Percentiles rank a stretch among this genome's conserved stretches.
Evolutionary conservation across 2,329 filamentous ascomycete genomes (phyloP).

Genomic region (Fusarium austroafricanum): DNA sequence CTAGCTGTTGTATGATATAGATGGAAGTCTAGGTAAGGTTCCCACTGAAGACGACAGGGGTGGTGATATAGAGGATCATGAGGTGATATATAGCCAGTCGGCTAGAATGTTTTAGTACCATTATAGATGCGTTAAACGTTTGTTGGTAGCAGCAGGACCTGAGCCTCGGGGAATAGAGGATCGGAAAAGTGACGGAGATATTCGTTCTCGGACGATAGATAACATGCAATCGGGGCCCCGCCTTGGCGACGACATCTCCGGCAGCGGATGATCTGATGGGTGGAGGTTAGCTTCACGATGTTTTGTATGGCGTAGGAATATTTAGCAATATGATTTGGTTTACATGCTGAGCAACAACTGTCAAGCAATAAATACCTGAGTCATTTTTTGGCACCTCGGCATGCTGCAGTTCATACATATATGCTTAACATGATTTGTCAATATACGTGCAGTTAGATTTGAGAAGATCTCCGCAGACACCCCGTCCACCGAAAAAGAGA

Average conservation of each 20-base stretch:
- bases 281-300: neutral
- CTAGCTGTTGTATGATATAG: neutral
- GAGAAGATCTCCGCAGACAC: neutral
- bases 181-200: constrained; percentile 19
- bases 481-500: constrained; percentile 3
- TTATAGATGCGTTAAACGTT: neutral
- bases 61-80: neutral
- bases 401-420: neutral
- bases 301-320: neutral
- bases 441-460: no score
- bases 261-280: constrained; percentile 18
- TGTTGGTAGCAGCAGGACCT: neutral
- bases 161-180: neutral
- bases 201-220: constrained; percentile 21
- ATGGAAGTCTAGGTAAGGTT: neutral
- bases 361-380: neutral
- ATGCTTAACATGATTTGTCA: neutral
- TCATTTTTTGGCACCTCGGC: neutral
- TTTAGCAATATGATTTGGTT: neutral
- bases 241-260: constrained; percentile 28
- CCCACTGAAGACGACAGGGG: neutral
- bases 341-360: neutral
- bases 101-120: neutral
- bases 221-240: constrained; percentile 13
- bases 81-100: neutral